A percentile compares a stretch with the other conserved stretches of the same genome.
Conservation (phyloP, 78 protist species). For the Emiliania huxleyi region DNA sequence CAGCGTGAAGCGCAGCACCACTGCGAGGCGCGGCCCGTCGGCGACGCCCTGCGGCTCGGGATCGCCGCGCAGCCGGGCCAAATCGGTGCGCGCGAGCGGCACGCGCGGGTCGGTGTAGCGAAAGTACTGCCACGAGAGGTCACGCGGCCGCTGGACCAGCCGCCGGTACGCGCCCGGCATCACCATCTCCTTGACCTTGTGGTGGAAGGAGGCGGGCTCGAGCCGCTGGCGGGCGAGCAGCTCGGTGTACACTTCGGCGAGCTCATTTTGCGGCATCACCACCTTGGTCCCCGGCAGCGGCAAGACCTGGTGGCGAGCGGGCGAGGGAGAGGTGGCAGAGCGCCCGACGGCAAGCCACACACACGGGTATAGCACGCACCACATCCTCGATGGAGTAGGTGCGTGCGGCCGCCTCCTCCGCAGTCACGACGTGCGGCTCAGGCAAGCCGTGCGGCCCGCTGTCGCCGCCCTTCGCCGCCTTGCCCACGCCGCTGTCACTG, state of each 20-base stretch:
- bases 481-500: too few relatives aligned
- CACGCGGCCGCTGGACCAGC: slow-evolving; percentile 27
- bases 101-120: neutral
- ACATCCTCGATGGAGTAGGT: slow-evolving; percentile 64
- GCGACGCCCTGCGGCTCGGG: neutral
- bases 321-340: too few relatives aligned
- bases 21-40: slow-evolving; percentile 28
- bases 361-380: too few relatives aligned
- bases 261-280: neutral
- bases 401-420: slow-evolving; percentile 37
- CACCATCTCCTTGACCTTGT: neutral
- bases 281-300: slow-evolving; percentile 71
- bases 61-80: neutral
- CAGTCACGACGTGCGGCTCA: slow-evolving; percentile 4
- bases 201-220: neutral
- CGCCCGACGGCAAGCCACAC: too few relatives aligned
- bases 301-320: too few relatives aligned
- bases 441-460: neutral
- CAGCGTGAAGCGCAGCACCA: slow-evolving; percentile 62
- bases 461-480: too few relatives aligned
- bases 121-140: neutral
- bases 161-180: slow-evolving; percentile 42
- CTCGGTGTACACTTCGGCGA: neutral
- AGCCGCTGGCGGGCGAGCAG: neutral
- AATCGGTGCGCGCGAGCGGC: slow-evolving; percentile 17